Conservation (phyloP, 2,329 filamentous ascomycete species). For the Ophiostoma perfectum region DNA sequence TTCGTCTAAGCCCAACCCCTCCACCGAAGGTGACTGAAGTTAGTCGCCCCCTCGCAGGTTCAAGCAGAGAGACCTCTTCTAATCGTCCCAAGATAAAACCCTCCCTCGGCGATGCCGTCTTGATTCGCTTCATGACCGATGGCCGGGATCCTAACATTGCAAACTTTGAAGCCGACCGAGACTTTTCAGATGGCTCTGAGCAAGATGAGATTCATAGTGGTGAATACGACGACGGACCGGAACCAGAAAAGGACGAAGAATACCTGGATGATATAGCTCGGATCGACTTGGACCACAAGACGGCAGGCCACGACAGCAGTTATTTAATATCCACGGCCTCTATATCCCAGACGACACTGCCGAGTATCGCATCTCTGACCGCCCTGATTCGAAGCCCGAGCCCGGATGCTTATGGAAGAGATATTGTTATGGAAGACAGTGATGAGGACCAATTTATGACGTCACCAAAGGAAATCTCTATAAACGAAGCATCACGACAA, state of each 20-base stretch:
- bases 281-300: too few species aligned
- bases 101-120: slow-evolving; percentile 59
- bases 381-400: neutral
- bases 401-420: neutral
- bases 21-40: slow-evolving; percentile 42
- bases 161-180: slow-evolving; percentile 39
- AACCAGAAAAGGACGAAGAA: neutral
- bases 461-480: neutral
- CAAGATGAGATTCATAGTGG: neutral
- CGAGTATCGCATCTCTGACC: neutral
- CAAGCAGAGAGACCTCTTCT: slow-evolving; percentile 38
- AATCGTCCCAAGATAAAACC: slow-evolving; percentile 52
- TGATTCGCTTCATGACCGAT: slow-evolving; percentile 59
- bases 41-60: slow-evolving; percentile 36
- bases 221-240: neutral
- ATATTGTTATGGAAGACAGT: neutral
- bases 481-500: neutral
- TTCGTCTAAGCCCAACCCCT: slow-evolving; percentile 48
- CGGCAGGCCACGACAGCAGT: neutral
- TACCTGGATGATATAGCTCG: neutral
- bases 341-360: neutral
- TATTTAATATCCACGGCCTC: too few species aligned
- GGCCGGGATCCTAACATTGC: slow-evolving; percentile 63
- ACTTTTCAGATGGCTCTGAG: neutral
- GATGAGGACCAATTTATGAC: slow-evolving; percentile 2